These are phyloP conservation scores for Cyphellophora attinorum DNA, from an alignment of 2,329 filamentous ascomycete genomes.

Conservation along the genomic window DNA sequence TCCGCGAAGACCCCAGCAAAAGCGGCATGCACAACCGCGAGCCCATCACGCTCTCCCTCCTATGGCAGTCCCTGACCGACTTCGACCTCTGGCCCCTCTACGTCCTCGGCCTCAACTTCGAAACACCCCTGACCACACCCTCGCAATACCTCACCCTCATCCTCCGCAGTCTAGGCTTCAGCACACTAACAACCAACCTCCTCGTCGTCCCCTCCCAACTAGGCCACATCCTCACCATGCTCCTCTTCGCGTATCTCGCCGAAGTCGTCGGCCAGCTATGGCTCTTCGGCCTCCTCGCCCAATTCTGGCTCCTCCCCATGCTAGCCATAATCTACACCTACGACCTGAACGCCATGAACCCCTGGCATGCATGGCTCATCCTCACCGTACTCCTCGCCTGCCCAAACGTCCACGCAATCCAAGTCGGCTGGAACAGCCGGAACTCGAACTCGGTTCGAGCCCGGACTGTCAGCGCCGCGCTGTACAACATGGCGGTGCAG, in stretches of 20 bases:
- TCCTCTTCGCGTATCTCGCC: conserved; percentile 21
- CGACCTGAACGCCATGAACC: conserved; percentile 25
- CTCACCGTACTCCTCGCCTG: conserved; percentile 35
- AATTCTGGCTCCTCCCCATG: conserved; percentile 44
- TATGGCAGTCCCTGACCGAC: conserved; percentile 48
- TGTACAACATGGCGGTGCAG: conserved; percentile 41
- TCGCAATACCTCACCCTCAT: conserved; percentile 51
- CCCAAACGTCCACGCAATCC: conserved; percentile 41
- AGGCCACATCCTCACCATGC: conserved; percentile 44
- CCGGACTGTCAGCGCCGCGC: conserved; percentile 36
- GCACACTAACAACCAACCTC: conserved; percentile 49
- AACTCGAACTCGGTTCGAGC: conserved; percentile 42
- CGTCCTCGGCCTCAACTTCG: conserved; percentile 42
- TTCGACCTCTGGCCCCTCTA: conserved; percentile 54
- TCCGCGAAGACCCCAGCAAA: conserved; percentile 53
- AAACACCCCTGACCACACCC: conserved; percentile 42
- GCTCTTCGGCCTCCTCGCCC: conserved; percentile 35
- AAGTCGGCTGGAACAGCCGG: conserved; percentile 39
- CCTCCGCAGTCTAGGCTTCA: conserved; percentile 47
- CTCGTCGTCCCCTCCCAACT: conserved; percentile 50
- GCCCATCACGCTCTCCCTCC: conserved; percentile 44
- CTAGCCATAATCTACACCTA: conserved; percentile 42
- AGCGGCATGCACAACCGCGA: conserved; percentile 53
- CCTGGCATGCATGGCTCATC: conserved; percentile 35
- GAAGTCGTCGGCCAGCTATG: conserved; percentile 34